phyloP scores from a whole-genome alignment of 2,329 filamentous ascomycete species.

The Trichoderma semiorbis region DNA sequence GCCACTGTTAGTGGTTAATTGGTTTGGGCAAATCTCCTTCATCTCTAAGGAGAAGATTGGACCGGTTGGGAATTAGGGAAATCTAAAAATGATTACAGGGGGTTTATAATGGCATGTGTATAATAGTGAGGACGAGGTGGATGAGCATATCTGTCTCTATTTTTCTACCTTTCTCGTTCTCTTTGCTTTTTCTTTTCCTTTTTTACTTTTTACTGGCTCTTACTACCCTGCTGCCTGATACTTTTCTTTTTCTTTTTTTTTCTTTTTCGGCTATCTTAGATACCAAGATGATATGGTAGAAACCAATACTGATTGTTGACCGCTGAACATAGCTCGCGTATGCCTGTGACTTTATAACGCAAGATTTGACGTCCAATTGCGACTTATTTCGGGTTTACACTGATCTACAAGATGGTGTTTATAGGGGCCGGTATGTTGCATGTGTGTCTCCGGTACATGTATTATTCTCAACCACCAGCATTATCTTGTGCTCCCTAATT shows the following conservation, averaged over 20 bases:
- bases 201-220: background rate
- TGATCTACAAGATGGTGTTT: background rate
- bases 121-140: background rate
- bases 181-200: background rate
- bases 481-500: background rate
- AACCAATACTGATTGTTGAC: background rate
- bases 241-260: background rate
- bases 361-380: background rate
- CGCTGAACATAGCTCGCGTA: background rate
- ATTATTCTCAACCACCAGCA: background rate
- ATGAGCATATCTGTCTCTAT: background rate
- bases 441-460: background rate
- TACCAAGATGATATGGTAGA: background rate
- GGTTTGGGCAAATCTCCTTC: background rate
- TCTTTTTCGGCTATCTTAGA: background rate
- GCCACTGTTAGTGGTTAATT: constrained; percentile 5
- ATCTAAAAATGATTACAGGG: background rate
- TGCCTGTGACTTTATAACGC: background rate
- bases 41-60: background rate
- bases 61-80: background rate
- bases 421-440: background rate
- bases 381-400: background rate
- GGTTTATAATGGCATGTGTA: constrained; percentile 12
- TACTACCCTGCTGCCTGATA: background rate
- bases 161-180: background rate